phyloP scores from a whole-genome alignment of 148 eudicot genomes.

The Persicaria maculosa region DNA sequence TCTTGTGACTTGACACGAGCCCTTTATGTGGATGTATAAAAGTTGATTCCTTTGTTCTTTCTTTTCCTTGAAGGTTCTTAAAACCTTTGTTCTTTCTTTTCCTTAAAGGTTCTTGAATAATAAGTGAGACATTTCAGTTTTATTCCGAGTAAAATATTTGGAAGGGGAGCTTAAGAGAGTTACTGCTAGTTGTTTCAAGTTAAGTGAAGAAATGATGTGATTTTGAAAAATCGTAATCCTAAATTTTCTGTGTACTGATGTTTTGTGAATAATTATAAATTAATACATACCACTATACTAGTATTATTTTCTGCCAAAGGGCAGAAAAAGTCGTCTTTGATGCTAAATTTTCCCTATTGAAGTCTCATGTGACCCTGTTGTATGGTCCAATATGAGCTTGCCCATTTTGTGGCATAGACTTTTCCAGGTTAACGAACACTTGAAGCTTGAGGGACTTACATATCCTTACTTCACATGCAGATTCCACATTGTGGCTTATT shows the following conservation, averaged over 20 bases:
- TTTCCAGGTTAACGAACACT: neutral
- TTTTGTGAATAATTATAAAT: neutral
- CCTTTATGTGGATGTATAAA: neutral
- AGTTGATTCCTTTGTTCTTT: no score
- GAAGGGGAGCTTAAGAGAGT: neutral
- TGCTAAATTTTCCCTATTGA: neutral
- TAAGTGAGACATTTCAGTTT: no score
- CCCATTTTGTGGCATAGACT: constrained; percentile 1
- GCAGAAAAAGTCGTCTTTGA: neutral
- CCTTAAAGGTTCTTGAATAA: no score
- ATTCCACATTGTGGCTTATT: constrained; percentile 72
- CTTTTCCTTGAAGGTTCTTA: no score
- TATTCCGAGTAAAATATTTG: no score
- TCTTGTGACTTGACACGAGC: neutral
- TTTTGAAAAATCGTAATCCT: neutral
- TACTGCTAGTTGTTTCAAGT: neutral
- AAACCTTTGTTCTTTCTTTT: no score
- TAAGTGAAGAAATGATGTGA: neutral
- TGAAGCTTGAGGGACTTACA: neutral
- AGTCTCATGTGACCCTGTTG: constrained; percentile 1
- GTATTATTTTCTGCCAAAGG: neutral
- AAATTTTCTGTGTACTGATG: neutral
- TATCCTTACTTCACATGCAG: constrained; percentile 24
- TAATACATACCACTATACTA: neutral
- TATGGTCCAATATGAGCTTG: neutral